These are phyloP conservation scores for Ettlia oleoabundans DNA, from an alignment of 139 green algal genomes.

Conservation along the genomic window DNA sequence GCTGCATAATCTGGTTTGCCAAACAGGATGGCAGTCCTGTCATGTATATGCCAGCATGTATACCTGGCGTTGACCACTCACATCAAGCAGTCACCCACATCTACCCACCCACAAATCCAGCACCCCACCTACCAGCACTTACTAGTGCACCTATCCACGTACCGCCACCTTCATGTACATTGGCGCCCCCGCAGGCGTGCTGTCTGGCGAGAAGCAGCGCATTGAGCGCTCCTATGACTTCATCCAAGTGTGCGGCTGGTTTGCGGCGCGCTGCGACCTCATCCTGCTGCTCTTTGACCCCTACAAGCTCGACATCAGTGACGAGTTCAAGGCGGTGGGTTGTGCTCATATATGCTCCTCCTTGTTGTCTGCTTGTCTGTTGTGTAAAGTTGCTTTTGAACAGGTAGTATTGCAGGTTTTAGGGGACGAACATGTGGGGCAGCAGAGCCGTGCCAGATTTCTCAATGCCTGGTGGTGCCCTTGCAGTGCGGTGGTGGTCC, in stretches of 20 bases:
- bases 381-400: too few relatives aligned
- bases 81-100: too few relatives aligned
- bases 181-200: conserved; percentile 73
- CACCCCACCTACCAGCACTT: neutral
- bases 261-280: conserved; percentile 92
- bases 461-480: too few relatives aligned
- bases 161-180: neutral
- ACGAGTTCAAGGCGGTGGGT: conserved; percentile 93
- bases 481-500: too few relatives aligned
- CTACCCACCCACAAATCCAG: too few relatives aligned
- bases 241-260: conserved; percentile 87
- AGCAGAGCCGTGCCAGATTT: too few relatives aligned
- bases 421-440: too few relatives aligned
- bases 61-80: too few relatives aligned
- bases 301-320: conserved; percentile 94
- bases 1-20: neutral
- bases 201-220: conserved; percentile 96
- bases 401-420: too few relatives aligned
- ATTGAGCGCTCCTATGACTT: conserved; percentile 97
- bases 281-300: conserved; percentile 99
- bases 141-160: neutral
- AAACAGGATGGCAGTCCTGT: neutral
- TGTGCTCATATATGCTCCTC: too few relatives aligned
- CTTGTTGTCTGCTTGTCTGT: too few relatives aligned
- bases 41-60: neutral